phyloP scores from a whole-genome alignment of 768 basidiomycete genomes.

The Trametes gibbosa region DNA sequence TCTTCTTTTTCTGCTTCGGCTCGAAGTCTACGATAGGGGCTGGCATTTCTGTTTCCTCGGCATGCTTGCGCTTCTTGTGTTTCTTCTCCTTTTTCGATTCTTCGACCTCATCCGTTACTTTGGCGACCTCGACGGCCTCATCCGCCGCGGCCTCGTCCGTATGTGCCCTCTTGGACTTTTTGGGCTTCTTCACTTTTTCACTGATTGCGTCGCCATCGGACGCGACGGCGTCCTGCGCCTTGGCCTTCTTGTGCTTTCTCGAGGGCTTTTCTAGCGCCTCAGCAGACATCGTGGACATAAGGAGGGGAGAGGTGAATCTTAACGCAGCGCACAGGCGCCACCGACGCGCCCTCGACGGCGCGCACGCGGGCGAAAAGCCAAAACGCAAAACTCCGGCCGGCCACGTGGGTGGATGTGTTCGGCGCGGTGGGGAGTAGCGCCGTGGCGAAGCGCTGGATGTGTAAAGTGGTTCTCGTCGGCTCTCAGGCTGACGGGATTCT shows the following conservation, averaged over 20 bases:
- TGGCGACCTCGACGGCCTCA: not conserved
- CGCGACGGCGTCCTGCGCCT: not conserved
- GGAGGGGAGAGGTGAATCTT: not conserved
- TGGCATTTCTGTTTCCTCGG: conserved; percentile 1
- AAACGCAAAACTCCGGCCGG: not conserved
- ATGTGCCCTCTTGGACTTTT: conserved; percentile 9
- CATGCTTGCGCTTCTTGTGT: conserved; percentile 15
- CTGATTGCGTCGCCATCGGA: not conserved
- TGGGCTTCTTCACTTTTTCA: not conserved
- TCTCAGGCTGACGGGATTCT: conserved; percentile 10
- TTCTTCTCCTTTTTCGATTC: conserved; percentile 20
- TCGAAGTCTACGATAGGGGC: conserved; percentile 2
- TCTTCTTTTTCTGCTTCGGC: conserved; percentile 18
- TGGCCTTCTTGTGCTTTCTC: conserved; percentile 16
- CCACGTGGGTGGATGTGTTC: conserved; percentile 5
- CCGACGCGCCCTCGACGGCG: conserved; percentile 11
- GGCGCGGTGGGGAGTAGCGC: not conserved
- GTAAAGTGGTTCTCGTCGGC: conserved; percentile 14
- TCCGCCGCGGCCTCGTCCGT: not conserved
- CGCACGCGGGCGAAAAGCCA: not conserved
- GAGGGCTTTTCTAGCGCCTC: conserved; percentile 3
- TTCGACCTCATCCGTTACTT: not conserved
- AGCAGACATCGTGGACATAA: not conserved
- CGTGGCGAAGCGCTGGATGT: conserved; percentile 2
- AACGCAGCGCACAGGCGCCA: conserved; percentile 4